Evolutionary conservation across 768 basidiomycete species (phyloP), one percentile per base, ranked within the genome.

Genomic region (Pholiota molesta): DNA sequence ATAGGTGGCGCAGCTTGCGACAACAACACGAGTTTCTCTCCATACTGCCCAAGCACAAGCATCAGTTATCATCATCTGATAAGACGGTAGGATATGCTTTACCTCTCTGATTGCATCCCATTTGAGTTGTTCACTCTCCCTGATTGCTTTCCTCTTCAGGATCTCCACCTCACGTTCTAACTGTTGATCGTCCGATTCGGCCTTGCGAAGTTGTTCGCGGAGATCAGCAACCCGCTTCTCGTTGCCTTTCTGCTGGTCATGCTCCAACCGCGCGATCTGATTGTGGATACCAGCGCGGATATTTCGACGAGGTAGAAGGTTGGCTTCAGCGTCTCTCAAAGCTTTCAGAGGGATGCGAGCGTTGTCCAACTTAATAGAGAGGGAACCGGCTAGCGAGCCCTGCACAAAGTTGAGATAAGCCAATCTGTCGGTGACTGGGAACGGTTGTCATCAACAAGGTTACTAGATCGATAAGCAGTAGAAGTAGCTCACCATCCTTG

Each of bases 51-150:
- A 47, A 35, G 55, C 14, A 2, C 55, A 33, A 23, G 13, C 28
- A 40, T 49, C 31, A 57, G 40, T 57, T 47, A 44, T 55, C 53
- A 42, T 52, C 11, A 47, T 39, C 23, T 35, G 10, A 44, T 63
- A 63, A 60, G 29, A 55, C 52, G 16, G 54, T 56, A 13, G 28
- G 23, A 2, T 61, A 52, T 14, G 33, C 67, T 69, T 58, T 68
- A 91, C 92, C 85, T 95, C 93, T 70, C 86, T 82, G 55, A 94
- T 74, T 11, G 93, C 93, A 45, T 89, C 85, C 92, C 94, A 95
- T 66, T 92, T 94, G 44, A 79, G 71, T 51, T 79, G 77, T 70
- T 94, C 93, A 71, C 90, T 91, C 68, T 94, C 91, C 55, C 81
- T 78, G 55, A 93, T 67, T 0, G 86, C 91, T 71, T 91, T 92